Evolutionary conservation across 2,329 filamentous ascomycete species (phyloP).

Genomic region (Diaporthe velutina): DNA sequence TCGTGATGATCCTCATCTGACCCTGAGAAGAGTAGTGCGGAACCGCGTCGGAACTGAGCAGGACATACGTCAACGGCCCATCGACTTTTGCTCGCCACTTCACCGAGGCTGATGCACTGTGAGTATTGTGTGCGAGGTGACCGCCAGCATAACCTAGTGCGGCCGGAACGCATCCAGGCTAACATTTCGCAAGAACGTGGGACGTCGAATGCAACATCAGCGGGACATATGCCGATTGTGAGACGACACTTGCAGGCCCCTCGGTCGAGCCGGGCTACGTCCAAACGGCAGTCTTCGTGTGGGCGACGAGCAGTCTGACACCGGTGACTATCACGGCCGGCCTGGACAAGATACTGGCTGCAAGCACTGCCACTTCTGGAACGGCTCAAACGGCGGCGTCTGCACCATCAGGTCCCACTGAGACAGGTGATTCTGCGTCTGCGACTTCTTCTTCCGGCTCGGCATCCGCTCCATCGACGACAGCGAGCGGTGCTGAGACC

Average conservation of each 20-base stretch:
- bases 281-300: not conserved
- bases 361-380: not conserved
- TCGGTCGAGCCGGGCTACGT: not conserved
- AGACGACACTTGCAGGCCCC: not conserved
- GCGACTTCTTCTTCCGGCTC: not conserved
- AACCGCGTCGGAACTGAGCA: not conserved
- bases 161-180: not conserved
- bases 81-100: conserved; percentile 27
- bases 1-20: not conserved
- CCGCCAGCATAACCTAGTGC: not conserved
- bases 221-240: conserved; percentile 6
- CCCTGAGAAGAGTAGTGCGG: not conserved
- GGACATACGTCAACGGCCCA: conserved; percentile 28
- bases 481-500: conserved; percentile 2
- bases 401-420: not conserved
- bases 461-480: not conserved
- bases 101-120: conserved; percentile 19
- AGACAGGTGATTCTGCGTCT: conserved; percentile 1
- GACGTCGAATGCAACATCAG: conserved; percentile 18
- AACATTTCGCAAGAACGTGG: not conserved
- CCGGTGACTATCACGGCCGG: conserved; percentile 33
- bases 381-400: not conserved
- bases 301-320: not conserved
- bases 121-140: not conserved
- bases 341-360: conserved; percentile 19